These are phyloP conservation scores for Komagataella populi DNA, from an alignment of 805 yeast genomes.

Conservation along the genomic window DNA sequence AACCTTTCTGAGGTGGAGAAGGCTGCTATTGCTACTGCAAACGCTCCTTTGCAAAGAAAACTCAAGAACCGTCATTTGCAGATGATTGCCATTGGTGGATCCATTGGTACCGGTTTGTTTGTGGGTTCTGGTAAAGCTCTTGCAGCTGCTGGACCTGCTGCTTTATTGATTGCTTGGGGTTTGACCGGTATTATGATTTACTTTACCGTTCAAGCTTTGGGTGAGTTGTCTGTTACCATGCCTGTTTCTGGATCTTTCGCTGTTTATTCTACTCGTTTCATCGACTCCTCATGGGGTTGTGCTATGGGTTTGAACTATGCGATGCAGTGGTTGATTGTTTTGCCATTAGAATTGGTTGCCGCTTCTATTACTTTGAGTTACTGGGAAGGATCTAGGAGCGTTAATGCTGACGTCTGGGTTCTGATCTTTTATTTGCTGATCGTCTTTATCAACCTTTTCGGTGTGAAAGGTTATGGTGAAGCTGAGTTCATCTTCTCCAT, in stretches of 20 bases:
- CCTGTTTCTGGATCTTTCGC: slow-evolving; percentile 56
- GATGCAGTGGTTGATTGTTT: slow-evolving; percentile 35
- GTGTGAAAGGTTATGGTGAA: slow-evolving; percentile 41
- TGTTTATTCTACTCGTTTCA: slow-evolving; percentile 44
- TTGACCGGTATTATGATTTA: slow-evolving; percentile 43
- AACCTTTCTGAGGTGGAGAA: slow-evolving; percentile 21
- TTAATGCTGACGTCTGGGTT: slow-evolving; percentile 30
- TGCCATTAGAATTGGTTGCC: slow-evolving; percentile 39
- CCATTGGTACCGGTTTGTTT: slow-evolving; percentile 58
- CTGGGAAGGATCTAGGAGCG: slow-evolving; percentile 23
- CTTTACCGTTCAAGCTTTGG: slow-evolving; percentile 46
- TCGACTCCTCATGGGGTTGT: slow-evolving; percentile 50
- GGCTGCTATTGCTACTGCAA: slow-evolving; percentile 25
- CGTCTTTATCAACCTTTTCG: slow-evolving; percentile 34
- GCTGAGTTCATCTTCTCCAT: slow-evolving; percentile 37
- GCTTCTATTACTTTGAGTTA: slow-evolving; percentile 39
- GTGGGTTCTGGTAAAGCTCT: slow-evolving; percentile 53
- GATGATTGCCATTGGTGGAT: slow-evolving; percentile 57
- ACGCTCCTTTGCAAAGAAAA: slow-evolving; percentile 27
- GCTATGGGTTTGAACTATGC: slow-evolving; percentile 48
- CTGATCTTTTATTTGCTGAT: slow-evolving; percentile 35
- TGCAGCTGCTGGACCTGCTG: slow-evolving; percentile 50
- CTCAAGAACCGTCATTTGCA: slow-evolving; percentile 47
- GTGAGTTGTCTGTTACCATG: slow-evolving; percentile 46
- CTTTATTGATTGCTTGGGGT: slow-evolving; percentile 41